These are phyloP conservation scores for Serendipita sp. DNA, from an alignment of 768 basidiomycete genomes.

Conservation along the genomic window DNA sequence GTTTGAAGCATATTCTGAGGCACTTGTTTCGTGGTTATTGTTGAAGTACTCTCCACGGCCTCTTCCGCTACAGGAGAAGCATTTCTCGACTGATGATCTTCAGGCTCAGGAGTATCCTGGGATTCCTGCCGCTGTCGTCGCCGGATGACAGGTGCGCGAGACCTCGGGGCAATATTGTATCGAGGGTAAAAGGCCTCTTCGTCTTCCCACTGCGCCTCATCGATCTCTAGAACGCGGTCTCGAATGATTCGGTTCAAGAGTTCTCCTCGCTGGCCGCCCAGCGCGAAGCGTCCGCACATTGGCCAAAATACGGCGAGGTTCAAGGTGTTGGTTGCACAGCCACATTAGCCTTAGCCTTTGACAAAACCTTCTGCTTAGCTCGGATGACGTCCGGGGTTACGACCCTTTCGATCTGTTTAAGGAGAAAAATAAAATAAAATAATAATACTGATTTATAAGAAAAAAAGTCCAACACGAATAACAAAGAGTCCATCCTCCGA, in stretches of 20 bases:
- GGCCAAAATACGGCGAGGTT: background rate
- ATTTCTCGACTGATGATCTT: slow-evolving; percentile 10
- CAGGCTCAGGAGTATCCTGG: slow-evolving; percentile 11
- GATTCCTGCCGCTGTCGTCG: slow-evolving; percentile 23
- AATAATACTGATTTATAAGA: no score
- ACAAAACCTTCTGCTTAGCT: no score
- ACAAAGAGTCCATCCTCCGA: no score
- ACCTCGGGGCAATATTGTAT: slow-evolving; percentile 75
- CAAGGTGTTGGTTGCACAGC: no score
- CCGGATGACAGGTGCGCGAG: slow-evolving; percentile 57
- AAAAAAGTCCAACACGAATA: no score
- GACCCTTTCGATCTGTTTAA: no score
- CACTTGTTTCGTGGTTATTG: background rate
- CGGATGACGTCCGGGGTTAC: no score
- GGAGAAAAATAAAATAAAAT: no score
- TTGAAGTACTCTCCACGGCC: slow-evolving; percentile 19
- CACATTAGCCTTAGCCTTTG: no score
- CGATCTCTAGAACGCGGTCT: slow-evolving; percentile 17
- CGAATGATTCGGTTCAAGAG: slow-evolving; percentile 28
- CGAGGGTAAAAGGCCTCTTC: slow-evolving; percentile 42
- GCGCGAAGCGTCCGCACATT: slow-evolving; percentile 54
- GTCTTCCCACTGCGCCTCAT: slow-evolving; percentile 44
- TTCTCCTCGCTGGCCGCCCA: slow-evolving; percentile 24
- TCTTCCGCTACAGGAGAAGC: slow-evolving; percentile 60
- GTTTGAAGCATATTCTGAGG: background rate